These are phyloP conservation scores for Sindora glabra DNA, from an alignment of 306 rosid species.

Conservation along the genomic window DNA sequence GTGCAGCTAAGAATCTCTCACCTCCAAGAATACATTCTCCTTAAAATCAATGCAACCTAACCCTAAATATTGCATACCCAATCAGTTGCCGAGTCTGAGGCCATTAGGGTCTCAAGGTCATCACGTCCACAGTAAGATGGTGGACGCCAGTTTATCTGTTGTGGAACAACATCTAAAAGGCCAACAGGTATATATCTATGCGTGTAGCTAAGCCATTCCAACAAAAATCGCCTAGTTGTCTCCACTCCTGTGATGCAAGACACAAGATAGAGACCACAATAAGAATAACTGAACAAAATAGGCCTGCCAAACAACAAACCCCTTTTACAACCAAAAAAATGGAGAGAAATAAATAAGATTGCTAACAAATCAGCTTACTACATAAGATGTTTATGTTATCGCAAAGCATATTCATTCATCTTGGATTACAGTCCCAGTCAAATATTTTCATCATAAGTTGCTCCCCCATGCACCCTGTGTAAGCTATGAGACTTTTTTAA, in stretches of 20 bases:
- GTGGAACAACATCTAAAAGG: slow-evolving; percentile 80
- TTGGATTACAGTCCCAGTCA: background rate
- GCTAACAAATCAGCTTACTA: background rate
- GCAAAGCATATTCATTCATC: background rate
- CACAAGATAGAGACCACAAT: background rate
- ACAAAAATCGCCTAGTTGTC: slow-evolving; percentile 78
- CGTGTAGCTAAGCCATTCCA: slow-evolving; percentile 96
- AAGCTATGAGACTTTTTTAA: too few relatives aligned
- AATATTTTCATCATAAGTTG: too few relatives aligned
- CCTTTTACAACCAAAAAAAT: background rate
- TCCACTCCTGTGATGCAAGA: slow-evolving; percentile 64
- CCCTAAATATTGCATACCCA: slow-evolving; percentile 51
- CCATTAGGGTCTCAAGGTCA: slow-evolving; percentile 90
- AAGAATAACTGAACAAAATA: background rate
- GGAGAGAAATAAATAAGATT: background rate
- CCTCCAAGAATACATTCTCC: background rate
- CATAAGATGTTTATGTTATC: background rate
- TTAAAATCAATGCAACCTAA: background rate
- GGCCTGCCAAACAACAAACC: background rate
- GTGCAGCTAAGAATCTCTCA: too few relatives aligned
- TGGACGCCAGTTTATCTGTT: slow-evolving; percentile 79
- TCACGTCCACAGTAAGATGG: slow-evolving; percentile 74
- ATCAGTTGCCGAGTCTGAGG: slow-evolving; percentile 92
- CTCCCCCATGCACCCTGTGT: too few relatives aligned
- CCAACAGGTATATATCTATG: slow-evolving; percentile 85